Evolutionary conservation across 148 eudicot genomes (phyloP).

Genomic region (Fallopia convolvulus): DNA sequence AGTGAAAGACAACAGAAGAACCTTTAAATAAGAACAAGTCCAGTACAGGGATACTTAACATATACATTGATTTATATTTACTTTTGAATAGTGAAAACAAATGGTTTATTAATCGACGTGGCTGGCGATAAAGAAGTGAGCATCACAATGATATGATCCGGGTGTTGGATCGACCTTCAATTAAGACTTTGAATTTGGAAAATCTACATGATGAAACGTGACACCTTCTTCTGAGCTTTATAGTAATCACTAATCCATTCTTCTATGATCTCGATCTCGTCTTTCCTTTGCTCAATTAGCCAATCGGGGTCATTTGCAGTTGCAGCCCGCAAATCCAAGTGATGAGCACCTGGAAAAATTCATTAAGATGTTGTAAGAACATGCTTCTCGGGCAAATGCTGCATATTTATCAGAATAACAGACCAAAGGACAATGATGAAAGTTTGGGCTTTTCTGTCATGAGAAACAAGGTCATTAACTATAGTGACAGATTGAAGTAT

Average conservation of each 20-base stretch:
- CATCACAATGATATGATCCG: neutral
- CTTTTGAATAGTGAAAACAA: neutral
- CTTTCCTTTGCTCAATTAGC: slow-evolving; percentile 62
- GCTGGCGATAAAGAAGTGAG: neutral
- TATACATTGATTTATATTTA: neutral
- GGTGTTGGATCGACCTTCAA: neutral
- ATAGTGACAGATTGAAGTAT: neutral
- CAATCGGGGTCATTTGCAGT: slow-evolving; percentile 74
- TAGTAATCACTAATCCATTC: slow-evolving; percentile 59
- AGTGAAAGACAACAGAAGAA: too few species aligned
- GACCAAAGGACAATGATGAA: neutral
- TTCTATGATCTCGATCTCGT: slow-evolving; percentile 55
- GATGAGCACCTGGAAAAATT: slow-evolving; percentile 68
- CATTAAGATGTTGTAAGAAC: neutral
- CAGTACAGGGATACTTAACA: neutral
- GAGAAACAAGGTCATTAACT: too few species aligned
- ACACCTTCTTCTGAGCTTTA: slow-evolving; percentile 11
- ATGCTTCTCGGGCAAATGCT: neutral
- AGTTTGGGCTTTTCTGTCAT: too few species aligned
- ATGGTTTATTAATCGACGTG: neutral
- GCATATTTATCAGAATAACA: neutral
- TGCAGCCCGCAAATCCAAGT: slow-evolving; percentile 72
- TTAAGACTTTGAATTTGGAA: neutral
- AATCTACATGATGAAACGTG: slow-evolving; percentile 21
- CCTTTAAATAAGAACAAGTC: neutral